Evolutionary conservation across 495 filamentous ascomycete genomes (phyloP).

Genomic region (Tuber aestivum): DNA sequence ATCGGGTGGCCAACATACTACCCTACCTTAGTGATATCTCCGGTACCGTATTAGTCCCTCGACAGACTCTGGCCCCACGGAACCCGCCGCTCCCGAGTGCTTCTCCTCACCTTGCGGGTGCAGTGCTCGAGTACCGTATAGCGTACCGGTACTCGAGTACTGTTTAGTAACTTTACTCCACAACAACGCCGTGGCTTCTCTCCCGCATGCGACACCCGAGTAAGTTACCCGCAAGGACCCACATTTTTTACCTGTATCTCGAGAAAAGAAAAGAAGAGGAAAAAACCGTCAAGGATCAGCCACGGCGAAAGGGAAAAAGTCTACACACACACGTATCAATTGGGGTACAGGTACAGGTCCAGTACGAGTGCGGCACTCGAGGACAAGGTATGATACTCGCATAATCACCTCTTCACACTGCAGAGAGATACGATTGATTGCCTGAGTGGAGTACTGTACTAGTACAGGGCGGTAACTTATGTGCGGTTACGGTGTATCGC

Average conservation of each 20-base stretch:
- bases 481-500: too few relatives aligned
- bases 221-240: not conserved
- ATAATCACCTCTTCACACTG: conserved; percentile 1
- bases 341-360: not conserved
- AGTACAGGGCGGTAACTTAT: not conserved
- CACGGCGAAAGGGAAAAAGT: not conserved
- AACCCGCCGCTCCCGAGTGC: not conserved
- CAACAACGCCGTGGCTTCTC: not conserved
- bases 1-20: not conserved
- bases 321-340: not conserved
- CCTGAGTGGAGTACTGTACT: not conserved
- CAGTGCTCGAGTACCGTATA: too few relatives aligned
- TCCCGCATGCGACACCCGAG: not conserved
- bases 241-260: not conserved
- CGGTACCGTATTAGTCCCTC: too few relatives aligned
- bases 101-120: not conserved
- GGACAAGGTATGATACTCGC: not conserved
- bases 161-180: not conserved
- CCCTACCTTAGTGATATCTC: not conserved
- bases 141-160: too few relatives aligned
- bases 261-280: too few relatives aligned
- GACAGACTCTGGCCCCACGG: not conserved
- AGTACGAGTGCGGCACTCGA: too few relatives aligned
- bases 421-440: not conserved
- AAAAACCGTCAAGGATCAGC: not conserved